Evolutionary conservation across 169 alveolate genomes (phyloP).

Genomic region (Eimeria falciformis): DNA sequence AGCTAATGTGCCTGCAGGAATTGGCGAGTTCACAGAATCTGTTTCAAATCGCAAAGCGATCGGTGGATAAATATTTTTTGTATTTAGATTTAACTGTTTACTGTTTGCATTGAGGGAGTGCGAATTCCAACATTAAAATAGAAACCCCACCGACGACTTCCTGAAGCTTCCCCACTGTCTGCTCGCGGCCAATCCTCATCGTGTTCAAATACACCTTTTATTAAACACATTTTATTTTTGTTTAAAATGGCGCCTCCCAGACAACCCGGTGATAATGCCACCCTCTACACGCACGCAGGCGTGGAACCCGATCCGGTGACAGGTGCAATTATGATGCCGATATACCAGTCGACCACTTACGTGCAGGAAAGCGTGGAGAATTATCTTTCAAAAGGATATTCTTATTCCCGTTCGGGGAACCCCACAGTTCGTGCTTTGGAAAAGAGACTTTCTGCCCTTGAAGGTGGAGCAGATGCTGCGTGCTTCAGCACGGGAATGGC

Average conservation of each 20-base stretch:
- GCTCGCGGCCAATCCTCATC: too few relatives aligned
- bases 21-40: too few relatives aligned
- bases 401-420: slow-evolving; percentile 84
- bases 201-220: too few relatives aligned
- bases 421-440: slow-evolving; percentile 84
- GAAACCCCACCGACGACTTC: too few relatives aligned
- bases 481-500: slow-evolving; percentile 85
- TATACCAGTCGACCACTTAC: slow-evolving; percentile 82
- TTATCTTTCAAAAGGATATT: slow-evolving; percentile 79
- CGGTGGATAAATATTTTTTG: too few relatives aligned
- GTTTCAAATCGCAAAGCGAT: too few relatives aligned
- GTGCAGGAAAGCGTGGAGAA: slow-evolving; percentile 80
- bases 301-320: slow-evolving; percentile 77
- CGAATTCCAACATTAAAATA: too few relatives aligned
- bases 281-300: slow-evolving; percentile 72
- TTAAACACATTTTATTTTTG: neutral
- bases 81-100: too few relatives aligned
- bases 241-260: neutral
- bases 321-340: slow-evolving; percentile 84
- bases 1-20: too few relatives aligned
- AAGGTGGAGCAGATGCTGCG: slow-evolving; percentile 80
- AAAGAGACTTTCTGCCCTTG: slow-evolving; percentile 80
- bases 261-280: neutral
- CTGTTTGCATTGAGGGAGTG: too few relatives aligned
- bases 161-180: too few relatives aligned